Evolutionary conservation across 108 stramenopile genomes (phyloP).

Genomic region (Conticribra weissflogii): DNA sequence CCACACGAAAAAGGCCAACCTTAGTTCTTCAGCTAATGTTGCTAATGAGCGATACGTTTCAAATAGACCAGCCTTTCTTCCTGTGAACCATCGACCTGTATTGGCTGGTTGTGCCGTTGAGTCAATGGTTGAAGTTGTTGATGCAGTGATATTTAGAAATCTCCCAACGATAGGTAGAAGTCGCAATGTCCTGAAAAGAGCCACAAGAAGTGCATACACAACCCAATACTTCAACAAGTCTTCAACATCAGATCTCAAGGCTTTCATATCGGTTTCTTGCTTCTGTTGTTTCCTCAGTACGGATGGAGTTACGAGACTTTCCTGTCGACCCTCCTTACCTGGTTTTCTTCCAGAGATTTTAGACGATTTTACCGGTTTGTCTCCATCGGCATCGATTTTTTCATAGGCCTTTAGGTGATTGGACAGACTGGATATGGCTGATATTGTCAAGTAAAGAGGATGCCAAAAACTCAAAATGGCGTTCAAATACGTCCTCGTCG

Average conservation of each 20-base stretch:
- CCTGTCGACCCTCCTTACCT: background rate
- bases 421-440: conserved; percentile 35
- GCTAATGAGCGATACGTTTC: conserved; percentile 25
- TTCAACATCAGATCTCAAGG: conserved; percentile 15
- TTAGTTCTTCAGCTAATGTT: conserved; percentile 51
- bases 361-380: background rate
- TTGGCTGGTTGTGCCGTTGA: background rate
- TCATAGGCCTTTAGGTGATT: conserved; percentile 18
- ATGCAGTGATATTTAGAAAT: conserved; percentile 24
- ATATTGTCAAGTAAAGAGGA: conserved; percentile 61
- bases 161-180: conserved; percentile 62
- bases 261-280: conserved; percentile 36
- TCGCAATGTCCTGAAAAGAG: conserved; percentile 35
- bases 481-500: conserved; percentile 56
- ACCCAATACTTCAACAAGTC: conserved; percentile 81
- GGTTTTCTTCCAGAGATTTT: conserved; percentile 1
- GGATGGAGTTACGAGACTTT: conserved; percentile 20
- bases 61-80: too few relatives aligned
- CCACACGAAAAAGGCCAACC: conserved; percentile 80
- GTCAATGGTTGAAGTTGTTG: conserved; percentile 1
- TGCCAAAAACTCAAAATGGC: conserved; percentile 55
- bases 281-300: conserved; percentile 36
- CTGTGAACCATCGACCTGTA: background rate
- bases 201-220: conserved; percentile 60
- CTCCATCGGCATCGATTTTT: conserved; percentile 1